Conservation (phyloP, 192 early-diverging fungal genomes). For the Entomortierella beljakovae region DNA sequence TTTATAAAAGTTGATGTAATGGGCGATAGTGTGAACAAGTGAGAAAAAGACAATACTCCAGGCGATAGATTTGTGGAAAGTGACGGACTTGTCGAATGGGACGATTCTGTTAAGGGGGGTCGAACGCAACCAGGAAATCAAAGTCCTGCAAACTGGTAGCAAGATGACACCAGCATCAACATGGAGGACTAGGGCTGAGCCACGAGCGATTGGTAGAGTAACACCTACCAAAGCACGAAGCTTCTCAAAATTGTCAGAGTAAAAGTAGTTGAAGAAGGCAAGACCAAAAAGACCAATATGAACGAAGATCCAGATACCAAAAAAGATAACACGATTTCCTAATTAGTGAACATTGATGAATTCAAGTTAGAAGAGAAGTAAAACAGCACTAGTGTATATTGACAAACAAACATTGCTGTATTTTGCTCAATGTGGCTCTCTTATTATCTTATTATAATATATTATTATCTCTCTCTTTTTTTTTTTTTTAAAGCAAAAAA, state of each 20-base stretch:
- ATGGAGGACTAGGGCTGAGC: constrained; percentile 77
- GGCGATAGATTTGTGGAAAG: constrained; percentile 79
- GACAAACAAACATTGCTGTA: no score
- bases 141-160: constrained; percentile 86
- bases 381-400: no score
- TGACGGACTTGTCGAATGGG: constrained; percentile 78
- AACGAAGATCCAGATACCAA: constrained; percentile 65
- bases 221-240: constrained; percentile 63
- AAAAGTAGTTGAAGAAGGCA: constrained; percentile 71
- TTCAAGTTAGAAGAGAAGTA: background rate
- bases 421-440: no score
- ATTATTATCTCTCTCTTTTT: no score
- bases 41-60: constrained; percentile 76
- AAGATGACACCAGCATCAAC: constrained; percentile 78
- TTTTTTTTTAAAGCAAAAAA: no score
- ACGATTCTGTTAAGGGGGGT: constrained; percentile 71
- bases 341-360: no score
- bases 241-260: constrained; percentile 63
- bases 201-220: constrained; percentile 68
- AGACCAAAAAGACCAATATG: constrained; percentile 68
- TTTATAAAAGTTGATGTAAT: constrained; percentile 68
- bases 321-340: constrained; percentile 58
- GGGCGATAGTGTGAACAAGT: constrained; percentile 69
- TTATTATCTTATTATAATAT: no score
- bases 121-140: constrained; percentile 64